Evolutionary conservation across 352 stramenopile species (phyloP).

Genomic region (Blastocystis sp.): DNA sequence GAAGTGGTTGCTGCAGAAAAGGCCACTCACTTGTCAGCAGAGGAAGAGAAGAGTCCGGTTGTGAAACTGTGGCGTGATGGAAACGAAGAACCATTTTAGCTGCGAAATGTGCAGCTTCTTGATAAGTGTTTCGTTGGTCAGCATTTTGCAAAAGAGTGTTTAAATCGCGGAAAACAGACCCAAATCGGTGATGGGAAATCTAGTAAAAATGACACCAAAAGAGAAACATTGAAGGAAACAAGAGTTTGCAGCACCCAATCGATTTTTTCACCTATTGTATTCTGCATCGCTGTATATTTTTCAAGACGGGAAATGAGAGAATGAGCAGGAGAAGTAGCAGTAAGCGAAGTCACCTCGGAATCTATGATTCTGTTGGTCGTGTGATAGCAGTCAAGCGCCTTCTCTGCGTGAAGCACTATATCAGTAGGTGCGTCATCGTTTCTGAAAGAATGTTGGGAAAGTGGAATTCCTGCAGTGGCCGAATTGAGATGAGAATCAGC

Average conservation of each 20-base stretch:
- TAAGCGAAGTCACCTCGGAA: background rate
- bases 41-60: background rate
- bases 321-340: background rate
- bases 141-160: background rate
- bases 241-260: background rate
- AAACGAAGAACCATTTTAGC: background rate
- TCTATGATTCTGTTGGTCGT: background rate
- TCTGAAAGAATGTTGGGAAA: background rate
- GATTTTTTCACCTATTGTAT: background rate
- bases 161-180: background rate
- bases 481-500: background rate
- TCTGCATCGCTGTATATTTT: background rate
- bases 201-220: background rate
- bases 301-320: background rate
- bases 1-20: background rate
- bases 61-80: background rate
- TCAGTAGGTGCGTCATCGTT: background rate
- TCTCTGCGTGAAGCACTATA: background rate
- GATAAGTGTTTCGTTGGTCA: background rate
- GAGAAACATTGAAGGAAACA: background rate
- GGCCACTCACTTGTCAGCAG: background rate
- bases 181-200: background rate
- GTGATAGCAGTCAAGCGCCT: slow-evolving; percentile 14
- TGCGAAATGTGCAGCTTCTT: background rate
- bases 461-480: background rate